These are phyloP conservation scores for Oligophagozyma castellii DNA, from an alignment of 1,139 yeast genomes.

Conservation along the genomic window DNA sequence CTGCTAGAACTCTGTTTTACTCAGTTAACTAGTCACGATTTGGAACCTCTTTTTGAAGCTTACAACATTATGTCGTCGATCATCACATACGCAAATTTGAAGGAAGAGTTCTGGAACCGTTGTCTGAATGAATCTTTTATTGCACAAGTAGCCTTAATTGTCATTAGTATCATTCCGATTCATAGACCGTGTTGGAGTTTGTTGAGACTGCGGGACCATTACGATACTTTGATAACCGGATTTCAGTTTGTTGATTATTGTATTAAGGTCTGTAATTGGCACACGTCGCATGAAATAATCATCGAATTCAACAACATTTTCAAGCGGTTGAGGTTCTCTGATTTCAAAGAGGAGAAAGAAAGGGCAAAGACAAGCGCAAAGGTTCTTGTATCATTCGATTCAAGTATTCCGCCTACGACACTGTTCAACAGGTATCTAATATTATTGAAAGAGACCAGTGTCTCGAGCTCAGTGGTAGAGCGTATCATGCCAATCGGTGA, in stretches of 20 bases:
- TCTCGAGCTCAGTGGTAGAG: constrained; percentile 13
- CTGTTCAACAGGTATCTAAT: constrained; percentile 16
- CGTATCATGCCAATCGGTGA: constrained; percentile 21
- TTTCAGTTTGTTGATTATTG: constrained; percentile 13
- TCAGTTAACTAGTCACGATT: constrained; percentile 4
- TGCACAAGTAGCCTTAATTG: constrained; percentile 8
- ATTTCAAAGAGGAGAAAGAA: constrained; percentile 15
- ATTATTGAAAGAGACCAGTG: constrained; percentile 6
- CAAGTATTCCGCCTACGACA: constrained; percentile 5
- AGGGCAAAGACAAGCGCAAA: constrained; percentile 5
- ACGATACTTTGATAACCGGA: constrained; percentile 5
- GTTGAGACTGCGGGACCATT: constrained; percentile 8
- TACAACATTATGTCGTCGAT: constrained; percentile 13
- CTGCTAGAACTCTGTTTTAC: constrained; percentile 12
- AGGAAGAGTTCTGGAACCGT: constrained; percentile 12
- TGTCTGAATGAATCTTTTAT: constrained; percentile 8
- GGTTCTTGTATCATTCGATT: constrained; percentile 3
- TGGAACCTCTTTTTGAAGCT: constrained; percentile 8
- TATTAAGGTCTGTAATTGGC: constrained; percentile 11
- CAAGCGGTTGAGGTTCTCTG: constrained; percentile 16
- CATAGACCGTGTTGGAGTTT: constrained; percentile 12
- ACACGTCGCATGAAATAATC: constrained; percentile 9
- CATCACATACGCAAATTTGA: constrained; percentile 5
- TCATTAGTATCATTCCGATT: constrained; percentile 15
- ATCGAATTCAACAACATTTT: constrained; percentile 13